Evolutionary conservation across 2,329 filamentous ascomycete species (phyloP), one percentile per base, ranked within the genome.

Genomic region (Penicillium rolfsii): DNA sequence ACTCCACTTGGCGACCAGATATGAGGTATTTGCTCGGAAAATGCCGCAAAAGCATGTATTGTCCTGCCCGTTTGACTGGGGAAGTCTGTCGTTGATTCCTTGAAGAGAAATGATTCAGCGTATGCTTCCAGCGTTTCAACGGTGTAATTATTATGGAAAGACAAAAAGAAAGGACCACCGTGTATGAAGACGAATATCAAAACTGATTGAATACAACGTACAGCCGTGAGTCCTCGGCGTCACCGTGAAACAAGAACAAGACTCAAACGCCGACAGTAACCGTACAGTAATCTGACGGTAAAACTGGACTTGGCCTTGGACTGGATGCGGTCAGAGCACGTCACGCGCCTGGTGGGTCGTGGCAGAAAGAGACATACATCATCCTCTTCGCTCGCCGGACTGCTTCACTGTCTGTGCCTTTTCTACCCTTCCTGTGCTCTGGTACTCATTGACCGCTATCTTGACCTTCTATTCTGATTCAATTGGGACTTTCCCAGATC

Each of bases 351-450:
- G 63, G 72, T 74, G 72, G 73, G 69, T 67, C 70, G 62, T 71
- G 73, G 71, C 69, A 75, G 69, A 67, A 74, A 68, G 64, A 64
- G 65, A 67, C 71, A 73, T 75, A 73, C 72, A 74, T 74, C 72
- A 75, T 74, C 64, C 61, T 60, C 52, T 46, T 52, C 61, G 55
- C 35, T 62, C 46, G 59, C 59, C 57, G 48, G 38, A 65, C 59
- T 63, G 53, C 55, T 61, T 65, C 60, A 61, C 53, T 62, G 56
- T 61, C 58, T 61, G 59, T 16, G 5, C 26, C 30, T 41, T 54
- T 43, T 63, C 26, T 53, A 53, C 49, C 49, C 49, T 57, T 38
- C 45, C 40, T 48, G 43, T 60, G 57, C 60, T 49, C 57, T 46
- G n/a, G n/a, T 33, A 30, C 48, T 49, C 40, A 40, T 57, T 46